These are phyloP conservation scores for Prunus mira DNA, from an alignment of 306 rosid species.

Conservation along the genomic window DNA sequence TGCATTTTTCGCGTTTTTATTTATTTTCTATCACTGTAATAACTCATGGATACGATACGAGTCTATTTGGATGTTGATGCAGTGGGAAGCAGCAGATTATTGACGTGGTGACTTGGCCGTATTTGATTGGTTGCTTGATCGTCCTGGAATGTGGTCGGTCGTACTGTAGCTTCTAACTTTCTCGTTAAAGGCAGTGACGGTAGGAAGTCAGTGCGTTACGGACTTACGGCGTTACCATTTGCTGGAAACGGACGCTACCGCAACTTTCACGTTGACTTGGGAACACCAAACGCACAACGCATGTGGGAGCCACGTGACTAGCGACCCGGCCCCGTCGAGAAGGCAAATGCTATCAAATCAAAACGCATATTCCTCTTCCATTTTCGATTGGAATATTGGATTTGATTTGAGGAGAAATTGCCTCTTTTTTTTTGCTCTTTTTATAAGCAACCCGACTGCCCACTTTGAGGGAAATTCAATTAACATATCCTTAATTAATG, in stretches of 20 bases:
- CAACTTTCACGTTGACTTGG: background rate
- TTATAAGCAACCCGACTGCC: too few species aligned
- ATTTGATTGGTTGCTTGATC: background rate
- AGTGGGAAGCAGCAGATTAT: background rate
- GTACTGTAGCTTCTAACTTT: background rate
- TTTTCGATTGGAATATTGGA: background rate
- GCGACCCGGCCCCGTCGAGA: background rate
- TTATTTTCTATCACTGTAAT: background rate
- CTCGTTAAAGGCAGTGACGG: background rate
- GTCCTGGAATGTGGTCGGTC: background rate
- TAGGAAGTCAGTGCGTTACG: background rate
- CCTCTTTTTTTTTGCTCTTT: too few species aligned
- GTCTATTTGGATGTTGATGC: background rate
- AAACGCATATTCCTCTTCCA: background rate
- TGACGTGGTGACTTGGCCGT: background rate
- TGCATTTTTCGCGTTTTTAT: background rate
- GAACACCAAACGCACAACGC: background rate
- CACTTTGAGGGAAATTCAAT: background rate
- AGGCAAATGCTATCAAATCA: background rate
- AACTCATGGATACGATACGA: background rate
- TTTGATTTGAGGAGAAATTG: background rate
- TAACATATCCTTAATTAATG: too few species aligned
- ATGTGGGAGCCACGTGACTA: background rate
- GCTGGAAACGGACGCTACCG: background rate
- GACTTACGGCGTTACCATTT: background rate